These are phyloP conservation scores for Ceratonia siliqua DNA, from an alignment of 306 rosid genomes.

Conservation along the genomic window DNA sequence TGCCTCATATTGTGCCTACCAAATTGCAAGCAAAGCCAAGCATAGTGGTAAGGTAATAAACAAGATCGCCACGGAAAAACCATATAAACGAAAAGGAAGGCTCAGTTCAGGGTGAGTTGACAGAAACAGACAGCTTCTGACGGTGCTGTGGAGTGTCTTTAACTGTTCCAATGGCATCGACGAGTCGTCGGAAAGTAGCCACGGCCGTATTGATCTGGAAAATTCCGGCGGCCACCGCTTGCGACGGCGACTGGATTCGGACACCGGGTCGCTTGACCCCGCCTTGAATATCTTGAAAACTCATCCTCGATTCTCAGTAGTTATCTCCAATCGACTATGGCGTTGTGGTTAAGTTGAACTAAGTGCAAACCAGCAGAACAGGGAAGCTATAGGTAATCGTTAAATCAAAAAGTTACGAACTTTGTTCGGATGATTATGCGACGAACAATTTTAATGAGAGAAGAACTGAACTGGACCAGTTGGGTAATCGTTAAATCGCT, in stretches of 20 bases:
- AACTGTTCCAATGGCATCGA: conserved; percentile 69
- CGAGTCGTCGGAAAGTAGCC: conserved; percentile 67
- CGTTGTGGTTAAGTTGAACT: background rate
- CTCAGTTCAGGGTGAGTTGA: background rate
- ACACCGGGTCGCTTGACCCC: background rate
- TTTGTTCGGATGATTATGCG: background rate
- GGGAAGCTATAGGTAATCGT: no score
- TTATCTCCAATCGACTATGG: background rate
- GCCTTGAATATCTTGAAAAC: conserved; percentile 24
- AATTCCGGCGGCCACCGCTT: conserved; percentile 73
- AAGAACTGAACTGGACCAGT: background rate
- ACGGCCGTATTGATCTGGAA: conserved; percentile 88
- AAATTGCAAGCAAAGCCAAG: background rate
- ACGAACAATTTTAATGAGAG: background rate
- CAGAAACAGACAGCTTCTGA: conserved; percentile 66
- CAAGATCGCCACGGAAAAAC: background rate
- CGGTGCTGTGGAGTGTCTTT: conserved; percentile 74
- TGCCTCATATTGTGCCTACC: conserved; percentile 69
- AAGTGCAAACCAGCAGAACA: background rate
- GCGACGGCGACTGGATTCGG: conserved; percentile 43
- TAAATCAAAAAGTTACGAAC: no score
- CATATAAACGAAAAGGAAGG: background rate
- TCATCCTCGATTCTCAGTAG: conserved; percentile 1
- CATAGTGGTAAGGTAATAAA: background rate
- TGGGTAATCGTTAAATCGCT: background rate